A percentile compares a stretch with the other conserved stretches of the same genome.
phyloP scores from a whole-genome alignment of 139 green algal genomes.

The Dunaliella sp. region DNA sequence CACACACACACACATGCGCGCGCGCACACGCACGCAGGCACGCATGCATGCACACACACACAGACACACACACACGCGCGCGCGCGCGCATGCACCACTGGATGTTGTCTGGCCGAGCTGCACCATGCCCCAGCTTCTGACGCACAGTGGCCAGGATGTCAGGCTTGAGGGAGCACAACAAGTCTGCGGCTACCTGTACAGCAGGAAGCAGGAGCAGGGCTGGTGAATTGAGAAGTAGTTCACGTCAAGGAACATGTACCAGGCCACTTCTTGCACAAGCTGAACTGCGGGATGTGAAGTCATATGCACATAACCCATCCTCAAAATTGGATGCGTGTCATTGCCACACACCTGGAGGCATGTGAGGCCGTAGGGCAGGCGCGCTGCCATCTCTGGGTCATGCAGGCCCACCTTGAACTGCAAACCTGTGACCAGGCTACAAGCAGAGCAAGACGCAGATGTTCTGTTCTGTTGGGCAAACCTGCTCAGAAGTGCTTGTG shows the following conservation, averaged over 20 bases:
- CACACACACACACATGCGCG: neutral
- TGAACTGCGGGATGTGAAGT: too few relatives aligned
- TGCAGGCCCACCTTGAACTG: neutral
- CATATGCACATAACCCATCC: too few relatives aligned
- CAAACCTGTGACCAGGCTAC: neutral
- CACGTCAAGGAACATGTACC: too few relatives aligned
- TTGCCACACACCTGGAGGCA: neutral
- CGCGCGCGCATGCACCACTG: neutral
- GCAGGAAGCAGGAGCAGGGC: too few relatives aligned
- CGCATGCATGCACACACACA: neutral
- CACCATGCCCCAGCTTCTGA: neutral
- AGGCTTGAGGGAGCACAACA: neutral
- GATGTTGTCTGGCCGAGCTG: neutral
- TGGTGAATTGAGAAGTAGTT: too few relatives aligned
- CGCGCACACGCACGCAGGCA: neutral
- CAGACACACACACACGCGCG: neutral
- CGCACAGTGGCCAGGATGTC: neutral
- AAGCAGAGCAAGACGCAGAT: too few relatives aligned
- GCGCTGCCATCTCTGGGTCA: neutral
- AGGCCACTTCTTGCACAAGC: too few relatives aligned
- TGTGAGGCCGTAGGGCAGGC: neutral
- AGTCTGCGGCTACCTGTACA: neutral
- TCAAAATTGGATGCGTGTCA: too few relatives aligned
- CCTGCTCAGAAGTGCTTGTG: too few relatives aligned
- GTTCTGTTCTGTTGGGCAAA: too few relatives aligned